Percentiles rank a stretch among this genome's conserved stretches.
Conservation (phyloP, 768 basidiomycete genomes). For the Nevesoporus exiguus region DNA sequence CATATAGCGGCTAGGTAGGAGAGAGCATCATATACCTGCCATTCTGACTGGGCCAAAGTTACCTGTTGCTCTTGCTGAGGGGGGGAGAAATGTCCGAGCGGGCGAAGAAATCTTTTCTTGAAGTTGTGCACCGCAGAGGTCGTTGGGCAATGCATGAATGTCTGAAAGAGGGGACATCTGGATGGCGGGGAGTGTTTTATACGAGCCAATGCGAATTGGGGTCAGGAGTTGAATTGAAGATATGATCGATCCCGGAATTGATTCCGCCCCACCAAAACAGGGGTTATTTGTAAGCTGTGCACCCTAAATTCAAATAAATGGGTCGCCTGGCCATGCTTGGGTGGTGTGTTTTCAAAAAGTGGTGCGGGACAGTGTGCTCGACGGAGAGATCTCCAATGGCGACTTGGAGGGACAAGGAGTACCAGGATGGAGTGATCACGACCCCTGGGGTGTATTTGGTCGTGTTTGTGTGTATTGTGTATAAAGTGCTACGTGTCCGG, state of each 20-base stretch:
- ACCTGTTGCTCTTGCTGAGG: neutral
- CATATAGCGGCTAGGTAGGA: neutral
- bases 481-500: conserved; percentile 32
- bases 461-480: conserved; percentile 26
- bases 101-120: neutral
- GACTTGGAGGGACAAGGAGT: no score
- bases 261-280: conserved; percentile 1
- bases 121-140: conserved; percentile 8
- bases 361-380: no score
- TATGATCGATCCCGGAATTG: conserved; percentile 4
- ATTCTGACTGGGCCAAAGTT: neutral
- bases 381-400: no score
- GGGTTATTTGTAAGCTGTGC: conserved; percentile 4
- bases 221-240: conserved; percentile 6
- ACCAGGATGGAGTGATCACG: no score
- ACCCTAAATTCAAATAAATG: neutral
- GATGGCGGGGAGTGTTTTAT: neutral
- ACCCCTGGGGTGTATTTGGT: conserved; percentile 12
- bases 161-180: neutral
- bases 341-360: no score
- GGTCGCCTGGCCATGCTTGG: no score
- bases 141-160: neutral
- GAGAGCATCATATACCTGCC: neutral
- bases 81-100: neutral
- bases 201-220: neutral